These are phyloP conservation scores for Microthlaspi erraticum DNA, from an alignment of 345 rosid species.

Conservation along the genomic window DNA sequence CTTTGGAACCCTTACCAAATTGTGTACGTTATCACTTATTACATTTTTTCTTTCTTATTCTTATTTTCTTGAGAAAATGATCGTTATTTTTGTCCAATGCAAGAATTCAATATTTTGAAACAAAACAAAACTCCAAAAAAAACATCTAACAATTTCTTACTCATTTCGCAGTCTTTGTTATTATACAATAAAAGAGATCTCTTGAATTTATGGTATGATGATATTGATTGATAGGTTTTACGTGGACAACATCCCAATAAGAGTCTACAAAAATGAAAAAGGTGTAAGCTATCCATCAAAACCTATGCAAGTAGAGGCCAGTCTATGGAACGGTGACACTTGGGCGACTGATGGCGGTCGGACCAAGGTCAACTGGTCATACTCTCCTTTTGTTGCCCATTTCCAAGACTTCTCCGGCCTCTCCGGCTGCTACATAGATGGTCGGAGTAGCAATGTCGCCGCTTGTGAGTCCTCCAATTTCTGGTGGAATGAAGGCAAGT, in stretches of 20 bases:
- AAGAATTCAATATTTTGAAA: background rate
- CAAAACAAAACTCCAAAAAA: background rate
- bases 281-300: slow-evolving; percentile 59
- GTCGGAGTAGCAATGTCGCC: slow-evolving; percentile 27
- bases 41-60: background rate
- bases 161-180: background rate
- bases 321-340: slow-evolving; percentile 70
- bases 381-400: slow-evolving; percentile 62
- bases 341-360: slow-evolving; percentile 77
- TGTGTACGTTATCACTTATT: slow-evolving; percentile 54
- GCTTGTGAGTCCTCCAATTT: slow-evolving; percentile 42
- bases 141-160: background rate
- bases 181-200: background rate
- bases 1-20: slow-evolving; percentile 80
- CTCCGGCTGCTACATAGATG: slow-evolving; percentile 49
- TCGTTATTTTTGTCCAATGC: background rate
- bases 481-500: slow-evolving; percentile 66
- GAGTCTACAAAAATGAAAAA: slow-evolving; percentile 67
- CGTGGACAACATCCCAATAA: slow-evolving; percentile 66
- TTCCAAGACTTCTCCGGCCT: slow-evolving; percentile 56
- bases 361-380: slow-evolving; percentile 63
- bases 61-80: slow-evolving; percentile 1
- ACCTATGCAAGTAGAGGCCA: slow-evolving; percentile 64
- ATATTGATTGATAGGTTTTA: slow-evolving; percentile 50
- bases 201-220: slow-evolving; percentile 12